Evolutionary conservation across 768 basidiomycete genomes (phyloP).

Genomic region (Amanita subjunquillea): DNA sequence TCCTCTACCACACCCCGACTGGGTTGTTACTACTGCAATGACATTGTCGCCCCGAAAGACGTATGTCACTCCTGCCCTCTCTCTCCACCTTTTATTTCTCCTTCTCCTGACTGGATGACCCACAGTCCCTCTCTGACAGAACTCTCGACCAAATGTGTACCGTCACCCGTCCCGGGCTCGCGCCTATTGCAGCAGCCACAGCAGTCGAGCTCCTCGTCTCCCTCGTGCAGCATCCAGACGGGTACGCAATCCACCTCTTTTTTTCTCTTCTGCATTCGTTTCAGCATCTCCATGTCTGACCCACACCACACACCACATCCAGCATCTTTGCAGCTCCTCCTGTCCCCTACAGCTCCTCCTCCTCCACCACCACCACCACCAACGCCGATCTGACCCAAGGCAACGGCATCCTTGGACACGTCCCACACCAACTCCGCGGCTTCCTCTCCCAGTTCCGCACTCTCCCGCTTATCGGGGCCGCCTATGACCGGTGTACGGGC

Average conservation of each 20-base stretch:
- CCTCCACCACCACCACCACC: background rate
- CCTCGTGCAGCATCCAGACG: conserved; percentile 79
- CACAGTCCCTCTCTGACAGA: conserved; percentile 60
- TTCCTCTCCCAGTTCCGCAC: conserved; percentile 83
- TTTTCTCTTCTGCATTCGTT: too few relatives aligned
- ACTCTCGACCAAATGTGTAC: conserved; percentile 99
- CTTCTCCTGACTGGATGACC: background rate
- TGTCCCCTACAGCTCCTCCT: conserved; percentile 21
- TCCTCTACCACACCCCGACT: conserved; percentile 29
- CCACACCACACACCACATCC: too few relatives aligned
- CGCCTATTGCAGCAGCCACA: conserved; percentile 83
- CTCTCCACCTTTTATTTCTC: background rate
- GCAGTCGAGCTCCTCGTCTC: conserved; percentile 91
- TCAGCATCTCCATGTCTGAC: background rate
- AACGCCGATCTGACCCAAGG: conserved; percentile 10
- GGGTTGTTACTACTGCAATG: conserved; percentile 98
- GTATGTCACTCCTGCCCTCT: conserved; percentile 27
- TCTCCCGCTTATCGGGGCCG: conserved; percentile 75
- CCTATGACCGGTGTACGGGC: conserved; percentile 83
- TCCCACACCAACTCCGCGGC: conserved; percentile 92
- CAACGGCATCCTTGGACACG: conserved; percentile 59
- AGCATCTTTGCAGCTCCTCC: conserved; percentile 61
- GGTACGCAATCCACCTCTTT: conserved; percentile 34
- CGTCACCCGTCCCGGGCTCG: conserved; percentile 90
- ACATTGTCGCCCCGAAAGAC: conserved; percentile 95